Base-by-base conservation (phyloP, 345 rosid species). In the Gossypium thurberi region DNA sequence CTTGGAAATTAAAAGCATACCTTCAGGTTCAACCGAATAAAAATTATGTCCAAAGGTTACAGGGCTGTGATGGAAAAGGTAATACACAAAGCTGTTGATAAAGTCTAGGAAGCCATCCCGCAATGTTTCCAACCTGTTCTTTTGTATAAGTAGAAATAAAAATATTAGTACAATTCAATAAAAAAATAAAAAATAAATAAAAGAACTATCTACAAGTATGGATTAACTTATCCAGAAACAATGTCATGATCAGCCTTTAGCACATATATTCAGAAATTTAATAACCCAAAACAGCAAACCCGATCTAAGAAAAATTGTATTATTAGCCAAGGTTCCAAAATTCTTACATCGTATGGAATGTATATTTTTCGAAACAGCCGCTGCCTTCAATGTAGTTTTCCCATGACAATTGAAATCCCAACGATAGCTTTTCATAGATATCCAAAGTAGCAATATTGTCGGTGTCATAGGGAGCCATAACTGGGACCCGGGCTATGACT, bases 381-480 rank as follows among this genome's bases (percentile, higher is more conserved):
- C 11, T 55, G 12, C 0, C 3, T 33, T 33, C 0, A 8, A 1
- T 8, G 58, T 1, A 18, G 23, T 18, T 0, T 7, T 1, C 0
- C 12, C 66, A 37, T 3, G 46, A 15, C 21, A 62, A 15, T 8
- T 37, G 46, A 37, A 33, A 37, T 4, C 47, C 66, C 46, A 62
- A 17, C 10, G 18, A 62, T 8, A 62, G 47, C 66, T 37, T 62
- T 62, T 62, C 12, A 17, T 37, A 62, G 46, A 62, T 62, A 8
- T 17, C 66, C 46, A 1, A 37, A 33, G 66, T 62, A 15, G 66
- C 17, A 11, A 33, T 2, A n/a, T n/a, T n/a, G 46, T 44, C 66
- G 18, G 13, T 62, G 21, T 14, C 37, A 17, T 37, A 33, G 12
- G 8, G 4, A 8, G 2, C 5, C 66, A 33, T 62, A 20, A 56